These are phyloP conservation scores for Amanita phalloides DNA, from an alignment of 768 basidiomycete genomes.

Conservation along the genomic window DNA sequence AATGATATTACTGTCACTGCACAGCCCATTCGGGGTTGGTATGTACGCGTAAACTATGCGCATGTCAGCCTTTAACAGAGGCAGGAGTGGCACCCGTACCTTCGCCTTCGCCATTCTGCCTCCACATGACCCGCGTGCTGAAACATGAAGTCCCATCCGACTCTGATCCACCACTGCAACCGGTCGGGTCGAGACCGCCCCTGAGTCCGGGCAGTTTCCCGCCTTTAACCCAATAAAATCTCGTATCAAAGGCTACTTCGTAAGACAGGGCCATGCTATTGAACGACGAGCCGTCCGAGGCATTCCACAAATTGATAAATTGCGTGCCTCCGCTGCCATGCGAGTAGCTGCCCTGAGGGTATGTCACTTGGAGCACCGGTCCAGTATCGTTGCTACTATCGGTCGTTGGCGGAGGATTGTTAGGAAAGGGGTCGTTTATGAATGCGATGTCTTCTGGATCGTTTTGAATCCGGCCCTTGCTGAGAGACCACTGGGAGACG, in stretches of 20 bases:
- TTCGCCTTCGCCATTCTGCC: conserved; percentile 53
- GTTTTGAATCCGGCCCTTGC: conserved; percentile 50
- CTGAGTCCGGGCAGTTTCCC: conserved; percentile 72
- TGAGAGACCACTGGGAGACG: conserved; percentile 48
- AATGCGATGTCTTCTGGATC: conserved; percentile 46
- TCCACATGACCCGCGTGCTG: conserved; percentile 70
- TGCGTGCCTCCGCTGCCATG: conserved; percentile 55
- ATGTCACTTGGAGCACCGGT: conserved; percentile 51
- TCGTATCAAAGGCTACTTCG: conserved; percentile 58
- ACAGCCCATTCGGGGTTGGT: conserved; percentile 50
- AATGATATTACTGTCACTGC: conserved; percentile 37
- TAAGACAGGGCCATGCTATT: conserved; percentile 63
- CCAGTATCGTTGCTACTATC: conserved; percentile 19
- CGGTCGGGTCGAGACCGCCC: conserved; percentile 50
- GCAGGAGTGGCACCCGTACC: conserved; percentile 28
- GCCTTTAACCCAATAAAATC: conserved; percentile 63
- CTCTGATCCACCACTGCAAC: conserved; percentile 61
- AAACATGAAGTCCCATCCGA: conserved; percentile 63
- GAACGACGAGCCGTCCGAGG: conserved; percentile 42
- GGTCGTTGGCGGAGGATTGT: conserved; percentile 25
- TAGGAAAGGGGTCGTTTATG: conserved; percentile 58
- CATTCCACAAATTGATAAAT: conserved; percentile 60
- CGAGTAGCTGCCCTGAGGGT: conserved; percentile 50
- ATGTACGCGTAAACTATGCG: conserved; percentile 71
- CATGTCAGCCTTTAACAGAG: conserved; percentile 2